phyloP scores from a whole-genome alignment of 331 rosid species.

The Malus hybrid region DNA sequence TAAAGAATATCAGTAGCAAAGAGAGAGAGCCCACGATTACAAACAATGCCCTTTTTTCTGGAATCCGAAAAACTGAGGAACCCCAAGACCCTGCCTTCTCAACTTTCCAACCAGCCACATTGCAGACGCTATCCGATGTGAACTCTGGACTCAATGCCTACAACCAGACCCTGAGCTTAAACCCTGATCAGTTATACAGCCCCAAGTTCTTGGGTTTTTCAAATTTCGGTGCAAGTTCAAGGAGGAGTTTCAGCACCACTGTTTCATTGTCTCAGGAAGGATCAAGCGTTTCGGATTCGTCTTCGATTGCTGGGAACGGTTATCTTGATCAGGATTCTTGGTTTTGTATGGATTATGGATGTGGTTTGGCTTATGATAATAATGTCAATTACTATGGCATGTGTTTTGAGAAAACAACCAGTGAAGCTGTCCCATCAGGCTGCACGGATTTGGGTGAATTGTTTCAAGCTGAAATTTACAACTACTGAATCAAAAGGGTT shows the following conservation, averaged over 20 bases:
- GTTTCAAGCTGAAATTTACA: conserved; percentile 20
- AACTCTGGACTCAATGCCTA: conserved; percentile 3
- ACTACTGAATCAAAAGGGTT: conserved; percentile 13
- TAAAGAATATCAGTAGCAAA: background rate
- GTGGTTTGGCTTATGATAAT: conserved; percentile 30
- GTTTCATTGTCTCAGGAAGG: conserved; percentile 38
- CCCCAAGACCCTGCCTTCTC: conserved; percentile 12
- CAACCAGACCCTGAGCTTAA: conserved; percentile 4
- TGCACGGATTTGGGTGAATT: conserved; percentile 37
- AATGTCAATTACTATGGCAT: conserved; percentile 5
- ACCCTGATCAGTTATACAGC: conserved; percentile 9
- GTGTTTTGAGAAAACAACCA: conserved; percentile 21
- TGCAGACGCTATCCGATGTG: conserved; percentile 9
- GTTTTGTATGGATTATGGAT: conserved; percentile 39
- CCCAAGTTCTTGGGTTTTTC: conserved; percentile 17
- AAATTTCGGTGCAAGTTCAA: conserved; percentile 28
- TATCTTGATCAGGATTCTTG: conserved; percentile 19
- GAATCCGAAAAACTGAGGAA: conserved; percentile 10
- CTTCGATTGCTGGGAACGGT: conserved; percentile 27
- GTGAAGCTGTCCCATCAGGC: conserved; percentile 22
- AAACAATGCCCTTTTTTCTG: background rate
- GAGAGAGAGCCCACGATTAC: background rate
- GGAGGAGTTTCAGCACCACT: conserved; percentile 1
- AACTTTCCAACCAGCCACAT: conserved; percentile 10
- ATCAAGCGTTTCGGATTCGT: conserved; percentile 34